Base-by-base conservation (phyloP, 306 rosid species). In the Rosa multiflora region DNA sequence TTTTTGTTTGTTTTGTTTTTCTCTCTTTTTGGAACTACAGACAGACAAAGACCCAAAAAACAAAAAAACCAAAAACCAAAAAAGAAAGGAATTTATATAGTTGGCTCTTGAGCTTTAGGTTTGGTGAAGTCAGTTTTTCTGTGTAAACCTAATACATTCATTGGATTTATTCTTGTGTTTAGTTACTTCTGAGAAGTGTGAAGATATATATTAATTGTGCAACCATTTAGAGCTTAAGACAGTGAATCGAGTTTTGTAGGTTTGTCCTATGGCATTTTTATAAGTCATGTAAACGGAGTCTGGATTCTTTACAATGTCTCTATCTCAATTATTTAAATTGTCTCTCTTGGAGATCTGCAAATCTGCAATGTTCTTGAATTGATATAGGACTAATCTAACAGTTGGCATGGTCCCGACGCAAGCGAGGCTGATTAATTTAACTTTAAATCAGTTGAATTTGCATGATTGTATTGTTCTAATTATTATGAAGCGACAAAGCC, bases 151-250 rank as follows among this genome's bases (percentile, higher is more conserved):
- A 23, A 89, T 90, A 83, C 87, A 88, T 89, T 90, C 94, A 93
- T 93, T 93, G 98, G 93, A 93, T 93, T 93, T 90, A 93, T 93
- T 93, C 98, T 88, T 93, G 93, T 86, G 88, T 85, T 86, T 80
- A 91, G 89, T 84, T 81, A 89, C 88, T 83, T 76, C 85, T 85
- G 85, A 82, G 79, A 83, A 87, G 89, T 84, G 91, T 91, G 97
- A 82, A 83, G 62, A 87, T 82, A 87, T 89, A 83, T 91, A 72
- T 87, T 77, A 80, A 72, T 82, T 84, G 77, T 77, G 85, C 74
- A 82, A 81, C 82, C 83, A 76, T 80, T 81, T 88, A 82, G 93
- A 84, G 77, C 68, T 71, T 5, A n/a, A 70, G 78, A 70, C 78
- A 58, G 75, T 86, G 77, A 52, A 47, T 62, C 72, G 26, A 76